These are phyloP conservation scores for Hanseniaspora thailandica DNA, from an alignment of 805 yeast genomes.

Conservation along the genomic window DNA sequence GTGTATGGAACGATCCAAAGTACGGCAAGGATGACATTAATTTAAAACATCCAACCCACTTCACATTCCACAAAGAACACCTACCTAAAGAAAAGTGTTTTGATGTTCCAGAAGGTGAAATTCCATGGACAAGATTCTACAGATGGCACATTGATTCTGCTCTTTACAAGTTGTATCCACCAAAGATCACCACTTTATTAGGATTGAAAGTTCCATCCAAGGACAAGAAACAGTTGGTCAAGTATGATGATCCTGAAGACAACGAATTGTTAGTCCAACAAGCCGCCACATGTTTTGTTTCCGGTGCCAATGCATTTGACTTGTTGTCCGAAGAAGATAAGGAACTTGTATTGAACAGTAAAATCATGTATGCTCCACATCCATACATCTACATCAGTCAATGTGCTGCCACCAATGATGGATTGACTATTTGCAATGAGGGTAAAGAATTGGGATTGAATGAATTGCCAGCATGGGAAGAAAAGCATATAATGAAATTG, in stretches of 20 bases:
- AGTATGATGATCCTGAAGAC: slow-evolving; percentile 50
- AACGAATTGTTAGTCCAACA: slow-evolving; percentile 49
- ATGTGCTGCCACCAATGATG: slow-evolving; percentile 74
- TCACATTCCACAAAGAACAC: slow-evolving; percentile 60
- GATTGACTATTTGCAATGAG: slow-evolving; percentile 74
- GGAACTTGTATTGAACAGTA: slow-evolving; percentile 61
- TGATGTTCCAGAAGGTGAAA: slow-evolving; percentile 19
- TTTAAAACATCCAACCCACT: slow-evolving; percentile 76
- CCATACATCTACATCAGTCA: slow-evolving; percentile 77
- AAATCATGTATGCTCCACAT: slow-evolving; percentile 82
- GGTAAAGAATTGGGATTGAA: slow-evolving; percentile 57
- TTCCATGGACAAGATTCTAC: slow-evolving; percentile 64
- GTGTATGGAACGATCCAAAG: slow-evolving; percentile 49
- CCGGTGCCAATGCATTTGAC: slow-evolving; percentile 71
- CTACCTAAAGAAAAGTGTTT: slow-evolving; percentile 54
- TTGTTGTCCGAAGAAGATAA: slow-evolving; percentile 57
- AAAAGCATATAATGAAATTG: slow-evolving; percentile 56
- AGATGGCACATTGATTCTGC: slow-evolving; percentile 95
- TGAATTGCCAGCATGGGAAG: slow-evolving; percentile 75
- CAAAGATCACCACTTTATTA: slow-evolving; percentile 70
- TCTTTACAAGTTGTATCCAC: slow-evolving; percentile 73
- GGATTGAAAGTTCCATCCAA: slow-evolving; percentile 72
- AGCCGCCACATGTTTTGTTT: slow-evolving; percentile 82
- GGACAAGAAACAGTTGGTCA: slow-evolving; percentile 49
- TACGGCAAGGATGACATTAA: slow-evolving; percentile 44